phyloP scores from a whole-genome alignment of 2,329 filamentous ascomycete species.

The Sporothrix mexicana region DNA sequence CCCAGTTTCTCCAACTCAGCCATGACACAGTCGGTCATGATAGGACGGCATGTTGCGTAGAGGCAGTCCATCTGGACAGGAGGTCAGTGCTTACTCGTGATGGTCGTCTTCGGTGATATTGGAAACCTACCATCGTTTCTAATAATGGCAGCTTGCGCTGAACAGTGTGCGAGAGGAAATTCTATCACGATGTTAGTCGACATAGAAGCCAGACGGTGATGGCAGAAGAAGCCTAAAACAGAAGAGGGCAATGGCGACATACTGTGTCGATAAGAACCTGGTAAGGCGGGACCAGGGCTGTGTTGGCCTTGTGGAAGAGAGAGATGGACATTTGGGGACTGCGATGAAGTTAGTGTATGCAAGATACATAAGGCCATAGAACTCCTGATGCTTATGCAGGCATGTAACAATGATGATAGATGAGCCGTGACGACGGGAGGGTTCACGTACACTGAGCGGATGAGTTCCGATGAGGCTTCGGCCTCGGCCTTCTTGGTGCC shows the following conservation, averaged over 20 bases:
- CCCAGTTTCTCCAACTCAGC: slow-evolving; percentile 89
- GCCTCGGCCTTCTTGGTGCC: slow-evolving; percentile 53
- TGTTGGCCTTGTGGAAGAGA: slow-evolving; percentile 41
- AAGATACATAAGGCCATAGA: too few relatives aligned
- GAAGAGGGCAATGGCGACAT: neutral
- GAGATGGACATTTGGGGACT: slow-evolving; percentile 39
- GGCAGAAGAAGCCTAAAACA: neutral
- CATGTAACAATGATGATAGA: neutral
- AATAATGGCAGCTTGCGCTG: slow-evolving; percentile 85
- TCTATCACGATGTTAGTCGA: slow-evolving; percentile 46
- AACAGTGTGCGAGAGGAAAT: slow-evolving; percentile 89
- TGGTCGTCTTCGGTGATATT: slow-evolving; percentile 41
- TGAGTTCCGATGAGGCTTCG: slow-evolving; percentile 35
- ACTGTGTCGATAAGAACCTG: slow-evolving; percentile 41
- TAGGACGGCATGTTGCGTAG: slow-evolving; percentile 87
- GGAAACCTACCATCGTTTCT: slow-evolving; percentile 72
- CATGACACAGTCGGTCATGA: slow-evolving; percentile 79
- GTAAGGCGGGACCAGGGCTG: slow-evolving; percentile 39
- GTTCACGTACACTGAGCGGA: slow-evolving; percentile 37
- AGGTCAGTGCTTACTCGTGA: neutral
- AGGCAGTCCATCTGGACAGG: slow-evolving; percentile 82
- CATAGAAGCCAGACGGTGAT: neutral
- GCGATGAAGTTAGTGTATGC: neutral
- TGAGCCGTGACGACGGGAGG: neutral
- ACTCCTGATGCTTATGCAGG: neutral